A percentile compares a stretch with the other conserved stretches of the same genome.
Evolutionary conservation across 768 basidiomycete genomes (phyloP).

Genomic region (Tylopilus intermedius): DNA sequence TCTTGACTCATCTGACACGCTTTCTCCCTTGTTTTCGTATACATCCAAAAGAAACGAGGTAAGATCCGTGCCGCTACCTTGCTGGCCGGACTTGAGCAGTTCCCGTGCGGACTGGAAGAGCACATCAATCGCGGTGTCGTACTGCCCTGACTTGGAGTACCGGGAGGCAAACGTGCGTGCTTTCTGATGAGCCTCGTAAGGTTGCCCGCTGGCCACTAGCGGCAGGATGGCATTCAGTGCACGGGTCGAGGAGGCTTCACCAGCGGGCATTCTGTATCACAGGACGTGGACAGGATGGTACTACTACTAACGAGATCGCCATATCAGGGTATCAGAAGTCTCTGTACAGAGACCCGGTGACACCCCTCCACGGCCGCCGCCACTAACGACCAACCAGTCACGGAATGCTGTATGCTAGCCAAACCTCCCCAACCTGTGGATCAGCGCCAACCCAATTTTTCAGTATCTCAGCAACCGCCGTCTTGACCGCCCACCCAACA

Average conservation of each 20-base stretch:
- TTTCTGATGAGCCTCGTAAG: conserved; percentile 95
- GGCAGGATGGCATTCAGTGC: conserved; percentile 75
- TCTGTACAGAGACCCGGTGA: conserved; percentile 1
- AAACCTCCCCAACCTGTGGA: conserved; percentile 55
- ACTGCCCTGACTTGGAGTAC: conserved; percentile 74
- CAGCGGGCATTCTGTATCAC: conserved; percentile 21
- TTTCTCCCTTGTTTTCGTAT: conserved; percentile 70
- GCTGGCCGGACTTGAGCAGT: conserved; percentile 81
- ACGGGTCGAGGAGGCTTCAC: conserved; percentile 44
- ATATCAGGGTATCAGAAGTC: conserved; percentile 24
- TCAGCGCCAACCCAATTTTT: conserved; percentile 64
- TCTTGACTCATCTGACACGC: conserved; percentile 71
- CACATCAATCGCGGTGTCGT: conserved; percentile 85
- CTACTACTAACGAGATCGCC: not conserved
- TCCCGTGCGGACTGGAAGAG: conserved; percentile 87
- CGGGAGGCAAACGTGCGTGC: conserved; percentile 91
- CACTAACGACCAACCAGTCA: conserved; percentile 25
- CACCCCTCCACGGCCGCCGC: conserved; percentile 6
- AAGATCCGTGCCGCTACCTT: conserved; percentile 88
- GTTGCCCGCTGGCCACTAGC: conserved; percentile 62
- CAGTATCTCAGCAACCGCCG: conserved; percentile 53
- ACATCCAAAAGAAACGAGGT: conserved; percentile 75
- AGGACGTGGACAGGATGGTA: conserved; percentile 7
- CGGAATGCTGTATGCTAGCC: conserved; percentile 82
- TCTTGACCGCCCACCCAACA: conserved; percentile 69